Conservation (phyloP, 345 rosid genomes). For the Aquilaria malaccensis region DNA sequence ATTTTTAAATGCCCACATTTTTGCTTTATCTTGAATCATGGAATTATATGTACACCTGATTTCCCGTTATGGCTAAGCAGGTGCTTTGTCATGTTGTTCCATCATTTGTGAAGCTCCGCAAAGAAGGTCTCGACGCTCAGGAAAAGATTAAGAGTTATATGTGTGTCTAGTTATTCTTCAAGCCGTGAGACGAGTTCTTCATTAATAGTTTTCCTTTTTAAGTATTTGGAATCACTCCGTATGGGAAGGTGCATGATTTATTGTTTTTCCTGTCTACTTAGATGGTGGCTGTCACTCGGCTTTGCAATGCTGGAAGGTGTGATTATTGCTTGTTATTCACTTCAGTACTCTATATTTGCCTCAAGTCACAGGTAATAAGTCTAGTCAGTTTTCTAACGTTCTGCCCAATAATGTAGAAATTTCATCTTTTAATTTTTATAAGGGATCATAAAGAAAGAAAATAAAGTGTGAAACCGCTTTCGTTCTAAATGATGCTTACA, state of each 20-base stretch:
- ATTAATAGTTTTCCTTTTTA: constrained; percentile 12
- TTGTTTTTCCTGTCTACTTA: constrained; percentile 21
- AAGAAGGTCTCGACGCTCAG: constrained; percentile 95
- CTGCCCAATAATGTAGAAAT: not conserved
- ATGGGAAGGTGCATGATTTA: not conserved
- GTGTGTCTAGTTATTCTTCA: constrained; percentile 79
- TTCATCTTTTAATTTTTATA: not conserved
- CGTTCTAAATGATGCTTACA: not conserved
- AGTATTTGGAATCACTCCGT: not conserved
- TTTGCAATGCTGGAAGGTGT: constrained; percentile 85
- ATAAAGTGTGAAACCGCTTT: not conserved
- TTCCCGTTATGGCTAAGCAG: constrained; percentile 29
- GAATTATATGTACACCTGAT: constrained; percentile 1
- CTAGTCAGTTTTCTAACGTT: constrained; percentile 7
- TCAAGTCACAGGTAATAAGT: constrained; percentile 57
- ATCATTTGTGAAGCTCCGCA: constrained; percentile 82
- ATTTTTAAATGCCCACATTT: not conserved
- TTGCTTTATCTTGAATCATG: not conserved
- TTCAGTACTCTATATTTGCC: constrained; percentile 78
- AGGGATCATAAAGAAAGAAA: not conserved
- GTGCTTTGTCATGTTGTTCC: constrained; percentile 88
- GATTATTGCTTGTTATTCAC: constrained; percentile 73
- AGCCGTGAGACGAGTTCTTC: constrained; percentile 58
- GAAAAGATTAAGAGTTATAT: constrained; percentile 99
- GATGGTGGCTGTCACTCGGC: constrained; percentile 95